A percentile compares a stretch with the other conserved stretches of the same genome.
Conservation (phyloP, 257 asterid species). For the Solanum habrochaites region DNA sequence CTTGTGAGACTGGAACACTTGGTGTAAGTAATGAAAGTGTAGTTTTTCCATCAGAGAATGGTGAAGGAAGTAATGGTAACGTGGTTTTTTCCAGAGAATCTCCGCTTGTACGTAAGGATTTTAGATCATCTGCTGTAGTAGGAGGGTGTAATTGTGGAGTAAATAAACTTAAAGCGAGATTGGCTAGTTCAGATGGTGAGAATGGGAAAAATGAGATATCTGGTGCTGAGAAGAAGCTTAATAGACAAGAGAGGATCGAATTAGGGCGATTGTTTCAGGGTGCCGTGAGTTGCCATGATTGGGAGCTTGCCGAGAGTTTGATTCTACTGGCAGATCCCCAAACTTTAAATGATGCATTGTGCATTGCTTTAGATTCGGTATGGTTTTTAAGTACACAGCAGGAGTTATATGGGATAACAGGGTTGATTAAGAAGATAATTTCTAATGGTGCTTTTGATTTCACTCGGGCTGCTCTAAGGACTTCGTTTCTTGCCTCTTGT, state of each 20-base stretch:
- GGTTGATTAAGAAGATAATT: constrained; percentile 74
- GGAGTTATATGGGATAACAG: constrained; percentile 73
- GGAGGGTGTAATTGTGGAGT: constrained; percentile 63
- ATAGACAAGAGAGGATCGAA: constrained; percentile 88
- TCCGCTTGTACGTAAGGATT: constrained; percentile 48
- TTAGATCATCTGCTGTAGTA: constrained; percentile 9
- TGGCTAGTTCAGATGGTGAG: constrained; percentile 50
- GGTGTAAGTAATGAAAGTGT: constrained; percentile 1
- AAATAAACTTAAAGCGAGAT: constrained; percentile 68
- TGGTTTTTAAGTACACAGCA: constrained; percentile 82
- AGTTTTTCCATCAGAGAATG: constrained; percentile 27
- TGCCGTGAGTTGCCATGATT: constrained; percentile 87
- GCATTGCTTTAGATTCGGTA: constrained; percentile 86
- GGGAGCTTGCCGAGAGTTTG: constrained; percentile 94
- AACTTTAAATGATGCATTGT: constrained; percentile 86
- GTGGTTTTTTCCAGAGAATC: constrained; percentile 62
- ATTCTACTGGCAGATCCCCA: constrained; percentile 85
- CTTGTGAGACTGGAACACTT: constrained; percentile 1
- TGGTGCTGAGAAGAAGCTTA: constrained; percentile 53
- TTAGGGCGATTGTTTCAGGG: constrained; percentile 88
- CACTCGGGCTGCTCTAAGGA: constrained; percentile 90
- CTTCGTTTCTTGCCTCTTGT: constrained; percentile 97
- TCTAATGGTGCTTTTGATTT: constrained; percentile 88
- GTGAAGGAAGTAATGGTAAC: constrained; percentile 50
- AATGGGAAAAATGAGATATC: constrained; percentile 46